Evolutionary conservation across 768 basidiomycete genomes (phyloP), one percentile per base, ranked within the genome.

Genomic region (Tylopilus vinaceipallidus): DNA sequence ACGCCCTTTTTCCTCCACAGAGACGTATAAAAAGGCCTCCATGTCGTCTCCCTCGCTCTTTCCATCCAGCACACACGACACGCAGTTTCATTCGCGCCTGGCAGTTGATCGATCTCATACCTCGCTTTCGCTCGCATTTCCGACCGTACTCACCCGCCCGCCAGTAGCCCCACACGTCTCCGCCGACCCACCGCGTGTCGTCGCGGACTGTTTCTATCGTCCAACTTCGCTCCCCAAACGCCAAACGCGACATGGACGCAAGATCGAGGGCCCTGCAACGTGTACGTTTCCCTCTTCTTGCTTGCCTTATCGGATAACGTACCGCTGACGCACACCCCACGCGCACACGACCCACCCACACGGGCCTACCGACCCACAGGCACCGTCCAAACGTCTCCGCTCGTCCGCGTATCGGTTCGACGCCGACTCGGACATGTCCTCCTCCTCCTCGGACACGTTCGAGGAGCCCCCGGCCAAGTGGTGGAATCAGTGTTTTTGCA

Each of bases 341-440:
- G n/a, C n/a, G n/a, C n/a, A n/a, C n/a, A n/a, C n/a, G n/a, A n/a
- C n/a, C n/a, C n/a, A n/a, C n/a, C n/a, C n/a, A n/a, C n/a, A n/a
- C n/a, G n/a, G n/a, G n/a, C n/a, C n/a, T n/a, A 29, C 6, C 6
- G 12, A 29, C 27, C 6, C 32, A 32, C 7, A 60, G 60, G n/a
- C 32, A 16, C 47, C 50, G 20, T 42, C 43, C 22, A 29, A 33
- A 9, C 50, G 47, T 45, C 35, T 51, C 14, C 44, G 51, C 41
- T 10, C 46, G 2, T 47, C 54, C 10, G 48, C 61, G 17, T 52
- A 67, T n/a, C 12, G 26, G 27, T 57, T 67, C 30, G 54, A 62
- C 35, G 17, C 54, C 30, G 63, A 64, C 43, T 62, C 64, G 27
- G 56, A 58, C 17, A n/a, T 47, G 3, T 67, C 60, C 2, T 66